Conservation (phyloP, 2,329 filamentous ascomycete species). For the Leptographium wingfieldii region DNA sequence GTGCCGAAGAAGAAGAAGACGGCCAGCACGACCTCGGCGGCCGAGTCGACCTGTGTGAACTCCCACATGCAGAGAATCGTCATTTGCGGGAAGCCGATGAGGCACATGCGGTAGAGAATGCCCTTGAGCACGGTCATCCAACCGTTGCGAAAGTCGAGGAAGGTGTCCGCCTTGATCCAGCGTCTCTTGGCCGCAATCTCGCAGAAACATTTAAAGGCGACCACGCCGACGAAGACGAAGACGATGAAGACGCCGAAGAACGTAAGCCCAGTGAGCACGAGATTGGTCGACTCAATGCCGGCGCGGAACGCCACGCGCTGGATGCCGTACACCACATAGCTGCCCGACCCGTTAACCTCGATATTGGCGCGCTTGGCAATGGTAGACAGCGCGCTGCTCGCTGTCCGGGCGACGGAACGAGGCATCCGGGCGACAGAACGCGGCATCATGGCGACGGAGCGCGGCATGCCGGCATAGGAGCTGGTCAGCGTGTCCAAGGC, state of each 20-base stretch:
- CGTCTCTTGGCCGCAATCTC: slow-evolving; percentile 57
- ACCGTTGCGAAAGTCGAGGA: slow-evolving; percentile 69
- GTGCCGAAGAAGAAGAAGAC: slow-evolving; percentile 71
- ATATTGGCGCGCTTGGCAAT: slow-evolving; percentile 44
- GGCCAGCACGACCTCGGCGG: slow-evolving; percentile 65
- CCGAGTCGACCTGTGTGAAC: slow-evolving; percentile 63
- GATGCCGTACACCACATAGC: slow-evolving; percentile 55
- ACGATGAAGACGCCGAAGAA: slow-evolving; percentile 73
- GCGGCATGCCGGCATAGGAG: slow-evolving; percentile 18
- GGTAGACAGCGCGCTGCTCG: slow-evolving; percentile 9
- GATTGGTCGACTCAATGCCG: slow-evolving; percentile 67
- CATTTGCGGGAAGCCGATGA: slow-evolving; percentile 81
- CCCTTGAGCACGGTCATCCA: slow-evolving; percentile 79
- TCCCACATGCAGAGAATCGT: slow-evolving; percentile 77
- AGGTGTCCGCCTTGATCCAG: slow-evolving; percentile 64
- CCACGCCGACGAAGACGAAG: slow-evolving; percentile 55
- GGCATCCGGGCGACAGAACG: slow-evolving; percentile 30
- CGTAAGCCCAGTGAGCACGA: slow-evolving; percentile 71
- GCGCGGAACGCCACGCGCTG: slow-evolving; percentile 72
- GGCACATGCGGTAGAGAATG: slow-evolving; percentile 69
- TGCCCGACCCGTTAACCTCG: slow-evolving; percentile 27
- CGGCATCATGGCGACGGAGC: slow-evolving; percentile 24
- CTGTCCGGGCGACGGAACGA: slow-evolving; percentile 17
- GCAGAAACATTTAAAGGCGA: slow-evolving; percentile 62
- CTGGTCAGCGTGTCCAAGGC: neutral